Evolutionary conservation across 495 filamentous ascomycete genomes (phyloP).

Genomic region (Penicillium pancosmium): DNA sequence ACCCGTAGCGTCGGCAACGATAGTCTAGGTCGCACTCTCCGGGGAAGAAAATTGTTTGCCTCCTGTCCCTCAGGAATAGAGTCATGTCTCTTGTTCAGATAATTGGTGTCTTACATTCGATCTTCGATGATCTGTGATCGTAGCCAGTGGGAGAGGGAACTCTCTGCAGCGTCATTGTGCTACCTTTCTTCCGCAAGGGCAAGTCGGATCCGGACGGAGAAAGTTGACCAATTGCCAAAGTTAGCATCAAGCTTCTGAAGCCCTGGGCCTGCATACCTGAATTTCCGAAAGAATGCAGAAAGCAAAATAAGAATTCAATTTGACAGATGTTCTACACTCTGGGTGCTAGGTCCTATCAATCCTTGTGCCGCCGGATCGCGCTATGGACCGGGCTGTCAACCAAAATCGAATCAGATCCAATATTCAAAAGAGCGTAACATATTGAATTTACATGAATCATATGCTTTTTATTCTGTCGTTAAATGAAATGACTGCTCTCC

Average conservation of each 20-base stretch:
- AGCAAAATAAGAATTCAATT: too few species aligned
- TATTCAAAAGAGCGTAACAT: background rate
- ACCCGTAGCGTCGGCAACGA: background rate
- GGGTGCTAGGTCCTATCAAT: too few species aligned
- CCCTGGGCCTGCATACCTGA: background rate
- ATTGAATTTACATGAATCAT: background rate
- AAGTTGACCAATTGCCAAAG: slow-evolving; percentile 1
- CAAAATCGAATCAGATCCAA: too few species aligned
- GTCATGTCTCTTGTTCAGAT: background rate
- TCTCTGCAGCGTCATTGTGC: slow-evolving; percentile 28
- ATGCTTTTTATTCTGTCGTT: background rate
- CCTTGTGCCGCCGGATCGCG: too few species aligned
- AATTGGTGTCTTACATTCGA: background rate
- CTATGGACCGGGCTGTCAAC: too few species aligned
- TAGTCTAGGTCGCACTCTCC: background rate
- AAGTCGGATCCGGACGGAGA: background rate
- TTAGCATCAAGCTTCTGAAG: slow-evolving; percentile 15
- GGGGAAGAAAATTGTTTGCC: slow-evolving; percentile 1
- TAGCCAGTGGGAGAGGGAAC: slow-evolving; percentile 13
- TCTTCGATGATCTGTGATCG: slow-evolving; percentile 28
- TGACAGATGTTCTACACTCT: too few species aligned
- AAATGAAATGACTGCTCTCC: background rate
- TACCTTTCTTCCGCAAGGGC: slow-evolving; percentile 15
- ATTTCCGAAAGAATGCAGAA: too few species aligned
- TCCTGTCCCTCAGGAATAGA: background rate